These are phyloP conservation scores for Phyllosticta citrichinensis DNA, from an alignment of 2,329 filamentous ascomycete genomes.

Conservation along the genomic window DNA sequence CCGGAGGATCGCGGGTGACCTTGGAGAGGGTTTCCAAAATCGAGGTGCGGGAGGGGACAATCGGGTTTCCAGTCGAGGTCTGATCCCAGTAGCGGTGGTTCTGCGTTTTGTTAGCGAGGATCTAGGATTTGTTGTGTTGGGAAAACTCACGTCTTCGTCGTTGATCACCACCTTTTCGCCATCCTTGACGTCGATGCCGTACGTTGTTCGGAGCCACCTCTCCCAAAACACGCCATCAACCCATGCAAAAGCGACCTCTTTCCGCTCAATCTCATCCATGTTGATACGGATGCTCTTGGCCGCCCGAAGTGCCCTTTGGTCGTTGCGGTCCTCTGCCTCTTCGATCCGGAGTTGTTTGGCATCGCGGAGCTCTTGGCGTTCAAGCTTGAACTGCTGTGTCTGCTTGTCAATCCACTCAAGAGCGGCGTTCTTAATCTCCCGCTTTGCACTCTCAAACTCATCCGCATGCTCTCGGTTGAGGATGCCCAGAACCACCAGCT, in stretches of 20 bases:
- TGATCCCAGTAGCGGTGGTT: conserved; percentile 92
- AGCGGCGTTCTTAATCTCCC: conserved; percentile 91
- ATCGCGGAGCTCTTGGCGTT: conserved; percentile 85
- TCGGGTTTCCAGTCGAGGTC: conserved; percentile 79
- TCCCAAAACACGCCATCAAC: conserved; percentile 97
- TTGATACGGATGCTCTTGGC: conserved; percentile 89
- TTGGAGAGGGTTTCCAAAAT: conserved; percentile 80
- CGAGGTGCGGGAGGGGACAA: conserved; percentile 78
- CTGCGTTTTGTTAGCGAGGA: conserved; percentile 33
- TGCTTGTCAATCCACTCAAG: conserved; percentile 98
- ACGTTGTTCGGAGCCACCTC: conserved; percentile 90
- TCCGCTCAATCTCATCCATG: conserved; percentile 77
- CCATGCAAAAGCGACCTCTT: conserved; percentile 92
- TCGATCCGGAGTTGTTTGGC: conserved; percentile 93
- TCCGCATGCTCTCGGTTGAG: conserved; percentile 71
- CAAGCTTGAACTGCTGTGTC: conserved; percentile 79
- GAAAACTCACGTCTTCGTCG: conserved; percentile 75
- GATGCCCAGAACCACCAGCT: conserved; percentile 87
- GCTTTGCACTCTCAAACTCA: conserved; percentile 66
- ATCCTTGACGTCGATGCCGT: conserved; percentile 75
- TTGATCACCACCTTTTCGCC: conserved; percentile 94
- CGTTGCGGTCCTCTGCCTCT: conserved; percentile 86
- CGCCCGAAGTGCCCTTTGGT: conserved; percentile 72
- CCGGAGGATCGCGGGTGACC: conserved; percentile 56
- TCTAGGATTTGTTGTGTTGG: neutral